Base-by-base conservation (phyloP, 129 eudicot species). In the Lactuca sativa region DNA sequence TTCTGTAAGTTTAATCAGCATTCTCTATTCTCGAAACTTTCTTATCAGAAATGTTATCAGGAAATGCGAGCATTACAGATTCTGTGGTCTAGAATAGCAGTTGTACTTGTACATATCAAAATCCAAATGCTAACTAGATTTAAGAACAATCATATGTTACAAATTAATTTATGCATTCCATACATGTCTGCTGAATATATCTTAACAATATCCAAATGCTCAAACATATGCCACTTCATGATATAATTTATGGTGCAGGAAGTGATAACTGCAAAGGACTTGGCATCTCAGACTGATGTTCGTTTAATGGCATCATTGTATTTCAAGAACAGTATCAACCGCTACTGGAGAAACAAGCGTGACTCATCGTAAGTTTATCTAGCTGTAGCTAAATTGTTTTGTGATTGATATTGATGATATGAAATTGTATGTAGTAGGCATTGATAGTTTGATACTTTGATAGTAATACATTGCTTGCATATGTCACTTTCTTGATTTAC, bases 241-340 rank as follows among this genome's bases (percentile, higher is more conserved):
- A 66, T 56, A 21, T 30, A 18, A 44, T 33, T 3, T 64, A n/a
- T 79, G 75, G 6, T 77, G 80, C 77, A 95, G 99, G 97, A 95
- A 81, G 93, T 90, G 72, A 95, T 95, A 43, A 85, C 87, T 9
- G 80, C 93, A 1, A 82, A 77, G 66, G 93, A 95, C 67, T 80
- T 95, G 70, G 86, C 43, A 18, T 77, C 88, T 48, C 99, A 83
- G 75, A 66, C 83, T 0, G 97, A 85, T 70, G 99, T 95, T 62
- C 89, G 99, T 11, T 67, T 95, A 62, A 78, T 95, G 90, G 96
- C 99, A 6, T 85, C 99, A 0, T 86, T 95, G 81, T 95, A 87
- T 74, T 87, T 95, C 64, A 95, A 95, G 81, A 90, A 95, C 37
- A 90, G 87, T 67, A 69, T 90, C 56, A 90, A 56, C 56, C 86